Evolutionary conservation across 2,329 filamentous ascomycete species (phyloP).

Genomic region (Lithohypha guttulata): DNA sequence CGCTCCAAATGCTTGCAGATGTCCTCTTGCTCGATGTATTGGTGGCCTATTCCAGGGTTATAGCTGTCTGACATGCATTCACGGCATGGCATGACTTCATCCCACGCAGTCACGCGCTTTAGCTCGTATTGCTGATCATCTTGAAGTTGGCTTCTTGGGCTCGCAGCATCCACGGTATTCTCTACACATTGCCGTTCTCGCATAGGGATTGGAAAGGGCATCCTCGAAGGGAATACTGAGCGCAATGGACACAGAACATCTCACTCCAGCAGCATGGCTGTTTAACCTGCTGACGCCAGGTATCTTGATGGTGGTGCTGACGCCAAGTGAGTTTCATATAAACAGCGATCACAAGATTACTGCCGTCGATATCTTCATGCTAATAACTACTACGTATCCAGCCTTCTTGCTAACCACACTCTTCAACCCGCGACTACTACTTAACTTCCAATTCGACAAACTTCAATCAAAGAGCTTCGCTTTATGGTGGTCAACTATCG

Average conservation of each 20-base stretch:
- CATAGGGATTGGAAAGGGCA: no score
- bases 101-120: no score
- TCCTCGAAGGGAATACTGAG: no score
- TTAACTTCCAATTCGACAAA: slow-evolving; percentile 6
- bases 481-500: background rate
- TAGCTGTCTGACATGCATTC: no score
- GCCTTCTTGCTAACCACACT: slow-evolving; percentile 15
- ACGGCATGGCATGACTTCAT: no score
- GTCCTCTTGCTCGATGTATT: no score
- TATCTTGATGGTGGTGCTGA: slow-evolving; percentile 27
- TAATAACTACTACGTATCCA: background rate
- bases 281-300: slow-evolving; percentile 19
- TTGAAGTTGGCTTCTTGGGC: no score
- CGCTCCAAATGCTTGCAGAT: no score
- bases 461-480: background rate
- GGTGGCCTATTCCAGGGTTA: no score
- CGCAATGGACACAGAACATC: slow-evolving; percentile 1
- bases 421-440: slow-evolving; percentile 10
- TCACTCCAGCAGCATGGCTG: slow-evolving; percentile 24
- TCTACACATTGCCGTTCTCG: no score
- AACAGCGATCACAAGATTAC: background rate
- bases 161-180: no score
- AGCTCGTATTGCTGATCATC: no score
- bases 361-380: background rate
- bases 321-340: slow-evolving; percentile 27